phyloP scores from a whole-genome alignment of 148 eudicot species.

The Vaccinium macrocarpon region DNA sequence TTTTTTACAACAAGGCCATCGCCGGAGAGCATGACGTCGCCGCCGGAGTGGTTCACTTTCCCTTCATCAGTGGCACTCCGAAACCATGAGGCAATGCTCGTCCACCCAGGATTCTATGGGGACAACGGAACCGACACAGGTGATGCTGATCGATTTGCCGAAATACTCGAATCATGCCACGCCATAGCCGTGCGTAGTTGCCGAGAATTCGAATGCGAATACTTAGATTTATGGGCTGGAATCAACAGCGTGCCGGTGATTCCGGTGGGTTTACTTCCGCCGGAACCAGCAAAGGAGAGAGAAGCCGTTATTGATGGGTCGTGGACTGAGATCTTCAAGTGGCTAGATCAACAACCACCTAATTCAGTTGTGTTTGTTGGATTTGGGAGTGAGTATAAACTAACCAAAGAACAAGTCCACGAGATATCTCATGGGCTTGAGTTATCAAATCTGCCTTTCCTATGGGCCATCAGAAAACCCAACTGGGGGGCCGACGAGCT shows the following conservation, averaged over 20 bases:
- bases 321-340: conserved; percentile 22
- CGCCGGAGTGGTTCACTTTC: conserved; percentile 20
- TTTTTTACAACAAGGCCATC: neutral
- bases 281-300: conserved; percentile 10
- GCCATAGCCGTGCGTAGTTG: conserved; percentile 18
- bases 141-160: conserved; percentile 1
- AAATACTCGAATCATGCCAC: neutral
- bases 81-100: conserved; percentile 2
- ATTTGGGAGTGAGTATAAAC: conserved; percentile 26
- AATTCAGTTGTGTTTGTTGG: conserved; percentile 28
- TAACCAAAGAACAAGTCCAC: conserved; percentile 17
- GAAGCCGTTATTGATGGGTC: neutral
- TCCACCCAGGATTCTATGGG: neutral
- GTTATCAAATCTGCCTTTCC: conserved; percentile 17
- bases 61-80: conserved; percentile 20
- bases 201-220: conserved; percentile 19
- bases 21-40: conserved; percentile 14
- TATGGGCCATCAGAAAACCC: conserved; percentile 25
- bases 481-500: conserved; percentile 14
- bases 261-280: conserved; percentile 21
- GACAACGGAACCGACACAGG: conserved; percentile 2
- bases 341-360: conserved; percentile 22
- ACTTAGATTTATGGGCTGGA: neutral
- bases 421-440: conserved; percentile 27
- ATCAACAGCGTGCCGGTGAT: neutral